Evolutionary conservation across 2,329 filamentous ascomycete species (phyloP).

Genomic region (Nakataea oryzae): DNA sequence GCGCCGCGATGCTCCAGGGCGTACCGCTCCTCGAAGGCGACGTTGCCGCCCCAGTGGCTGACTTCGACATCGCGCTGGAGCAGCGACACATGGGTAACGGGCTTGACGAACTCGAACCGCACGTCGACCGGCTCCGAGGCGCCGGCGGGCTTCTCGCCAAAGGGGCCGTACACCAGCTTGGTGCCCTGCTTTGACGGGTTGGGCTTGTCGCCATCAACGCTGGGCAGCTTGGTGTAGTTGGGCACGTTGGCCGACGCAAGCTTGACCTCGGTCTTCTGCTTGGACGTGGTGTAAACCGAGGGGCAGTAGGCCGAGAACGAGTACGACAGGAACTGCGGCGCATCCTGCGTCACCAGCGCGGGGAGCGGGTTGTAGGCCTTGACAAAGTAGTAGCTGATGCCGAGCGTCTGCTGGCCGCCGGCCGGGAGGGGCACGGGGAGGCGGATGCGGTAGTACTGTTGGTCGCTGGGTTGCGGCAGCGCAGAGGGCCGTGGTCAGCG

Average conservation of each 20-base stretch:
- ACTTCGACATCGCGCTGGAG: slow-evolving; percentile 90
- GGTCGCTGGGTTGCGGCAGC: slow-evolving; percentile 36
- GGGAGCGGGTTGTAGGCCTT: slow-evolving; percentile 74
- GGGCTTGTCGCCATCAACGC: slow-evolving; percentile 47
- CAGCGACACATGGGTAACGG: slow-evolving; percentile 65
- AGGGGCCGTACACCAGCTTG: slow-evolving; percentile 85
- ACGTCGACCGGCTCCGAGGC: slow-evolving; percentile 63
- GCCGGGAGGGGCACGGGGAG: slow-evolving; percentile 67
- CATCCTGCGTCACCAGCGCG: slow-evolving; percentile 69
- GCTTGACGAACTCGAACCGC: slow-evolving; percentile 93
- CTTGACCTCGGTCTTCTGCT: slow-evolving; percentile 97
- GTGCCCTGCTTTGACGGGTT: slow-evolving; percentile 73
- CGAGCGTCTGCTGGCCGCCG: slow-evolving; percentile 71
- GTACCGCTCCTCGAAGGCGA: slow-evolving; percentile 91
- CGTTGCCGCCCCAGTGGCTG: slow-evolving; percentile 95
- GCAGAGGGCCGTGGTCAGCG: slow-evolving; percentile 12
- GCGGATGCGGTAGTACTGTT: slow-evolving; percentile 76
- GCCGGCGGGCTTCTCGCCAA: slow-evolving; percentile 70
- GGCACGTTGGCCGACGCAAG: slow-evolving; percentile 67
- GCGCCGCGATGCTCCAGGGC: slow-evolving; percentile 81
- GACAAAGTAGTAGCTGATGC: slow-evolving; percentile 75
- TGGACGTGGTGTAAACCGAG: slow-evolving; percentile 74
- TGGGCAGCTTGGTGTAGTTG: slow-evolving; percentile 70
- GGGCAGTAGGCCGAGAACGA: slow-evolving; percentile 76
- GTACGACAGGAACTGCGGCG: slow-evolving; percentile 79